Conservation (phyloP, 75 land plant genomes). For the Selaginella moellendorffii region DNA sequence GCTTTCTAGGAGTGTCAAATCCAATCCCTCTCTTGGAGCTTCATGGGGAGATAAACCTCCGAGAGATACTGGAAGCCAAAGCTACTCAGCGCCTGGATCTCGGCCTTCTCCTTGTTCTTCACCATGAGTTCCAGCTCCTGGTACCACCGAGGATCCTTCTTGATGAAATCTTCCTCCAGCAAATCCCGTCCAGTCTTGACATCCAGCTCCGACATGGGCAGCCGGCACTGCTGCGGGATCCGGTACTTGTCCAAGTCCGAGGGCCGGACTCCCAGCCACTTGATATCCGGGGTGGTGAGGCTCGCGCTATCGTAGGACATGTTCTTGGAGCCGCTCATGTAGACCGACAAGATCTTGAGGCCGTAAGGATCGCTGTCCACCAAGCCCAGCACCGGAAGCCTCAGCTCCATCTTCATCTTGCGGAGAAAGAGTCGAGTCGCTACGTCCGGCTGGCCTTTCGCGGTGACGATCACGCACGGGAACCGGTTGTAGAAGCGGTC, state of each 20-base stretch:
- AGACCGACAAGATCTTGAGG: conserved; percentile 82
- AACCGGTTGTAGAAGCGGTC: conserved; percentile 88
- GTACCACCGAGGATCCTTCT: conserved; percentile 80
- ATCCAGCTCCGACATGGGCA: conserved; percentile 97
- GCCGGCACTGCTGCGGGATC: conserved; percentile 86
- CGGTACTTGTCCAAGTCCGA: conserved; percentile 81
- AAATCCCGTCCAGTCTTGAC: conserved; percentile 89
- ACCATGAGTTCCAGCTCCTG: conserved; percentile 84
- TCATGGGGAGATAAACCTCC: conserved; percentile 81
- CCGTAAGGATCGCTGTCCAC: conserved; percentile 97
- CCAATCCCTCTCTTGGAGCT: conserved; percentile 87
- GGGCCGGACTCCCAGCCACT: conserved; percentile 90
- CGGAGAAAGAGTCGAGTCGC: conserved; percentile 32
- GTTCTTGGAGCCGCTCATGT: conserved; percentile 94
- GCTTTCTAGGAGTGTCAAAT: conserved; percentile 16
- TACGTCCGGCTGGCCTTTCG: conserved; percentile 24
- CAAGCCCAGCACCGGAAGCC: conserved; percentile 75
- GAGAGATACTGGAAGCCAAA: conserved; percentile 94
- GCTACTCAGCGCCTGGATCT: conserved; percentile 86
- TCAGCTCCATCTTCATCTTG: conserved; percentile 84
- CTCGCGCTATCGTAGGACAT: conserved; percentile 94
- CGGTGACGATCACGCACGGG: conserved; percentile 87
- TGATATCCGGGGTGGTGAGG: conserved; percentile 86
- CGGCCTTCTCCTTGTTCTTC: conserved; percentile 92
- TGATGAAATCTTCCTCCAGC: conserved; percentile 93